A percentile compares a stretch with the other conserved stretches of the same genome.
phyloP scores from a whole-genome alignment of 2,329 filamentous ascomycete species.

The Trichoderma atrobrunneum region DNA sequence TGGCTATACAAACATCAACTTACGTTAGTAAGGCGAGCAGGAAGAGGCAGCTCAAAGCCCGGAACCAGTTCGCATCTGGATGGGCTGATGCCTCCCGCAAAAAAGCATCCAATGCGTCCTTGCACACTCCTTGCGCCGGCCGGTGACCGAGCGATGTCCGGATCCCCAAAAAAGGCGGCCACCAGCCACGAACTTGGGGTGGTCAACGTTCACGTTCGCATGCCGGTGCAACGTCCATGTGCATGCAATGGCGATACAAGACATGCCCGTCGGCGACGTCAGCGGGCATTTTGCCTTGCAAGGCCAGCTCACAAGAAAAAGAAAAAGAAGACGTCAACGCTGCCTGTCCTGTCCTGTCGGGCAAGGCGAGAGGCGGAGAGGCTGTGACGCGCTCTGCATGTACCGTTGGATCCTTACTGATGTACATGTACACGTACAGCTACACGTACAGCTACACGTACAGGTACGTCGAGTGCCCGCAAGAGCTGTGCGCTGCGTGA shows the following conservation, averaged over 20 bases:
- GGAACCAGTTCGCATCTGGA: not conserved
- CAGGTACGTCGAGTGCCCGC: not conserved
- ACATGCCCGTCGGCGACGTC: constrained; percentile 9
- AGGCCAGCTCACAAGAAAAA: constrained; percentile 4
- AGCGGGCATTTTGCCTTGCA: constrained; percentile 9
- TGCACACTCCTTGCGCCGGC: not conserved
- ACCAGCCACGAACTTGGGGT: not conserved
- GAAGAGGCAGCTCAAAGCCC: not conserved
- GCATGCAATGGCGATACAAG: not conserved
- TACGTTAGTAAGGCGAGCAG: not conserved
- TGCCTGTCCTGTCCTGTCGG: not conserved
- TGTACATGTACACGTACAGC: not conserved
- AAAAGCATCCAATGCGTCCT: not conserved
- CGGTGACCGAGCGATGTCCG: constrained; percentile 9
- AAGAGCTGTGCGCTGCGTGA: not conserved
- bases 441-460: not conserved
- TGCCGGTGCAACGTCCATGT: not conserved
- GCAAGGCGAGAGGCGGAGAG: constrained; percentile 10
- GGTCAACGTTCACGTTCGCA: not conserved
- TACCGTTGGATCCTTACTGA: not conserved
- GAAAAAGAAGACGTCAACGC: not conserved
- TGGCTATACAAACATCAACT: not conserved
- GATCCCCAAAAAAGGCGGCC: not conserved
- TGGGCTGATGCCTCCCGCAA: not conserved
- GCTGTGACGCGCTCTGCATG: constrained; percentile 1